phyloP scores from a whole-genome alignment of 805 yeast genomes.

The Lipomyces starkeyi region DNA sequence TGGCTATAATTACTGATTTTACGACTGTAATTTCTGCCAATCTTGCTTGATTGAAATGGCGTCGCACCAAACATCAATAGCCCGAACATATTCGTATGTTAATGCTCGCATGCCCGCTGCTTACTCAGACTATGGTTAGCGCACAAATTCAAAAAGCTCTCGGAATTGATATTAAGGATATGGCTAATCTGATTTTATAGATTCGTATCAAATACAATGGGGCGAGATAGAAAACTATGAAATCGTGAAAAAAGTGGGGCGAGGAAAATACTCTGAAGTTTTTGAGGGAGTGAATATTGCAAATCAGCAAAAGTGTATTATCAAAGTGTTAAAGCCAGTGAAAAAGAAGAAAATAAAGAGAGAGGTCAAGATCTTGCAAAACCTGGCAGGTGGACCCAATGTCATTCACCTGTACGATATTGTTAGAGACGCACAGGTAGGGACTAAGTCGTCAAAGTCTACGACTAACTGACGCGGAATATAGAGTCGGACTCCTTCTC shows the following conservation, averaged over 20 bases:
- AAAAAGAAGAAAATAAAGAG: slow-evolving; percentile 89
- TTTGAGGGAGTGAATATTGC: slow-evolving; percentile 80
- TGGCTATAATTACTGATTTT: background rate
- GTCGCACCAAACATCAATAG: slow-evolving; percentile 47
- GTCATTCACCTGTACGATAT: slow-evolving; percentile 77
- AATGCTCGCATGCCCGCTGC: slow-evolving; percentile 69
- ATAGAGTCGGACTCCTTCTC: slow-evolving; percentile 75
- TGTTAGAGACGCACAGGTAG: slow-evolving; percentile 71
- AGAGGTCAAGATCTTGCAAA: slow-evolving; percentile 85
- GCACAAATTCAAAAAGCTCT: background rate
- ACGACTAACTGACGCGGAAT: background rate
- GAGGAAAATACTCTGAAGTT: slow-evolving; percentile 96
- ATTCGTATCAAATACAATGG: slow-evolving; percentile 67
- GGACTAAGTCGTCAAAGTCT: background rate
- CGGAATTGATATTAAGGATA: background rate
- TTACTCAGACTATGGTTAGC: slow-evolving; percentile 80
- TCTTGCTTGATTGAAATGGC: background rate
- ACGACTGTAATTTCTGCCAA: background rate
- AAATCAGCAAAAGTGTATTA: slow-evolving; percentile 70
- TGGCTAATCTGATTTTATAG: slow-evolving; percentile 24
- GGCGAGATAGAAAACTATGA: slow-evolving; percentile 69
- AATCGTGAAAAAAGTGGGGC: slow-evolving; percentile 80
- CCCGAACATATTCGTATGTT: slow-evolving; percentile 76
- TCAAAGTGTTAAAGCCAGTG: slow-evolving; percentile 90
- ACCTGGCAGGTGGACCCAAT: slow-evolving; percentile 84